Conservation (phyloP, 495 filamentous ascomycete species). For the Lophiostoma macrostomum region DNA sequence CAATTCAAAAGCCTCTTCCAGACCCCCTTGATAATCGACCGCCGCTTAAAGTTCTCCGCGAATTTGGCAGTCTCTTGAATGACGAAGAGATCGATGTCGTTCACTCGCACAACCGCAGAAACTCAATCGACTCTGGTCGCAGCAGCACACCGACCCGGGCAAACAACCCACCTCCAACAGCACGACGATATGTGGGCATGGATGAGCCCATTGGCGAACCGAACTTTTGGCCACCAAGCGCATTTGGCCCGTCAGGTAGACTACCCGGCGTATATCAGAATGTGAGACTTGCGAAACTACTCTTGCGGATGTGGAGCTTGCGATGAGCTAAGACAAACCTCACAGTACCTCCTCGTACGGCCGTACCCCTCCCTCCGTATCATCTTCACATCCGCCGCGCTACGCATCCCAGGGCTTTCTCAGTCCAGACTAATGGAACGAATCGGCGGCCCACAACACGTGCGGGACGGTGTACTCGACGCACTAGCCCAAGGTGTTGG, state of each 20-base stretch:
- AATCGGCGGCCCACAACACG: constrained; percentile 38
- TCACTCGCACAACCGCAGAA: constrained; percentile 7
- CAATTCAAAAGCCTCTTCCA: constrained; percentile 20
- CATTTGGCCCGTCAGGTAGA: constrained; percentile 38
- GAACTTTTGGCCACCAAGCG: constrained; percentile 30
- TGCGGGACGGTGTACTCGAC: constrained; percentile 39
- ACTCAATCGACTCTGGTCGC: constrained; percentile 12
- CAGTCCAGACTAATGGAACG: constrained; percentile 41
- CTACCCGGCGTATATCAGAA: constrained; percentile 45
- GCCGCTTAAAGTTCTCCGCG: constrained; percentile 26
- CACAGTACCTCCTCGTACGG: constrained; percentile 42
- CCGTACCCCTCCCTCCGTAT: constrained; percentile 45
- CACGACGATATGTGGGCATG: constrained; percentile 34
- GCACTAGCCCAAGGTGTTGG: constrained; percentile 37
- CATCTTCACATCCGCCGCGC: constrained; percentile 41
- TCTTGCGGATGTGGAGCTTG: background rate
- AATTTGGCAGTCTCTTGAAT: constrained; percentile 39
- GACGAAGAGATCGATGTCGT: constrained; percentile 37
- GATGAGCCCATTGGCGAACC: constrained; percentile 32
- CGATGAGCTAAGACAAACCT: background rate
- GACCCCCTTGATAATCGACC: constrained; percentile 15
- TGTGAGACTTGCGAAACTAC: constrained; percentile 22
- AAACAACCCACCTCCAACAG: constrained; percentile 6
- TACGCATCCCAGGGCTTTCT: constrained; percentile 43
- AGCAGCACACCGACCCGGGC: constrained; percentile 21